phyloP scores from a whole-genome alignment of 1,139 yeast species.

The Yamadazyma conglobata region DNA sequence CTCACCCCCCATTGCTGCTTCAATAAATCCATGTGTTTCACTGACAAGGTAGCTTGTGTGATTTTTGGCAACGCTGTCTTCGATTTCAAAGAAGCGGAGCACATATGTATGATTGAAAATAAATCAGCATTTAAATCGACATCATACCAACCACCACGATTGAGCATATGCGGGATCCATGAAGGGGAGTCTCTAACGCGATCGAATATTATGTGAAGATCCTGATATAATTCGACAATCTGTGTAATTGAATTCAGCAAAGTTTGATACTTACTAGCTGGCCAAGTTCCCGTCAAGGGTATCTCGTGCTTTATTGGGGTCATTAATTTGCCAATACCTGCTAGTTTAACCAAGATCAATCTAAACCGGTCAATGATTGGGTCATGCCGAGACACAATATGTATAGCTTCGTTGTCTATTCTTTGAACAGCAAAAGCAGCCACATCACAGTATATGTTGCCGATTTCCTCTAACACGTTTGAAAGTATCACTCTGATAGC shows the following conservation, averaged over 20 bases:
- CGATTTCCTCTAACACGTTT: conserved; percentile 23
- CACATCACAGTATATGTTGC: conserved; percentile 30
- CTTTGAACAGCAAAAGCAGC: conserved; percentile 27
- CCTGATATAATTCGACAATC: conserved; percentile 26
- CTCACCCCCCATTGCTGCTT: conserved; percentile 30
- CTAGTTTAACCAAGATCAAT: conserved; percentile 21
- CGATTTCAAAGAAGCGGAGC: conserved; percentile 27
- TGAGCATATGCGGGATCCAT: conserved; percentile 27
- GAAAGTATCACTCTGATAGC: conserved; percentile 26
- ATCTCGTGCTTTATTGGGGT: conserved; percentile 30
- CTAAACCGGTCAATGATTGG: conserved; percentile 22
- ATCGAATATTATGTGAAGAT: conserved; percentile 24
- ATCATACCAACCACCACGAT: conserved; percentile 32
- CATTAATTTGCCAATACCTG: conserved; percentile 22
- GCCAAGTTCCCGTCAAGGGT: conserved; percentile 36
- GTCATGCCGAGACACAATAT: conserved; percentile 23
- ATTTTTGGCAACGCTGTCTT: conserved; percentile 31
- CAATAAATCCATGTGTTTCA: conserved; percentile 29
- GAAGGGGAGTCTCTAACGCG: conserved; percentile 24
- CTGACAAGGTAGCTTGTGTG: conserved; percentile 30
- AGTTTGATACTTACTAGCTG: conserved; percentile 24
- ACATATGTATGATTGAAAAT: conserved; percentile 32
- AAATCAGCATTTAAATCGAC: conserved; percentile 29
- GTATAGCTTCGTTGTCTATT: conserved; percentile 19
- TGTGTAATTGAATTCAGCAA: conserved; percentile 26